These are phyloP conservation scores for Meyerozyma guilliermondii DNA, from an alignment of 1,139 yeast species.

Conservation along the genomic window DNA sequence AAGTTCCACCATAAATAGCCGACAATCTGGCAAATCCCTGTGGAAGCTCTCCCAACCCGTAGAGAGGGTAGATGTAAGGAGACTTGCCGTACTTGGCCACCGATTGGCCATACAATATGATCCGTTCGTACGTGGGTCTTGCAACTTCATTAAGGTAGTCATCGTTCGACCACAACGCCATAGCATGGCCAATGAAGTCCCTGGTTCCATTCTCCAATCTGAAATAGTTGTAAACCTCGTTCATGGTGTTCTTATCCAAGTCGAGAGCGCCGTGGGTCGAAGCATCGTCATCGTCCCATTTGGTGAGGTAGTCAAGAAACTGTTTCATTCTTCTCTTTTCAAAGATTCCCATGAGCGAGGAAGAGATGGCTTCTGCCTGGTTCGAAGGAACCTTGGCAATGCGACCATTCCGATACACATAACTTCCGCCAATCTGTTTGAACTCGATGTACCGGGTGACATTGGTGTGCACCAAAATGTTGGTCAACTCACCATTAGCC, in stretches of 20 bases:
- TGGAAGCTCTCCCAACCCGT: conserved; percentile 96
- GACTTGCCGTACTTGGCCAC: conserved; percentile 95
- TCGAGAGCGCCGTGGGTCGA: conserved; percentile 84
- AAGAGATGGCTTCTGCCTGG: conserved; percentile 84
- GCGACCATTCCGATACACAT: conserved; percentile 85
- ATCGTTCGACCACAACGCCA: conserved; percentile 96
- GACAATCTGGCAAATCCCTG: conserved; percentile 97
- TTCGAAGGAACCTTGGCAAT: conserved; percentile 94
- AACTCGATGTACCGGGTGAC: conserved; percentile 95
- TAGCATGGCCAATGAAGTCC: conserved; percentile 96
- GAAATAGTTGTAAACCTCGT: conserved; percentile 81
- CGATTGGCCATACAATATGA: conserved; percentile 78
- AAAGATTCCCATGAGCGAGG: conserved; percentile 92
- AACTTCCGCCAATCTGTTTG: conserved; percentile 92
- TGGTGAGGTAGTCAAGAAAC: conserved; percentile 83
- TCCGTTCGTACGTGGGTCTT: conserved; percentile 85
- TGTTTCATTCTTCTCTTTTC: conserved; percentile 94
- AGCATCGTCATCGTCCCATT: conserved; percentile 71
- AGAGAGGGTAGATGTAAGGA: conserved; percentile 92
- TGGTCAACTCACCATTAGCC: conserved; percentile 97
- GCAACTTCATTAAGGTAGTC: conserved; percentile 87
- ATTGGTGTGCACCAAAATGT: conserved; percentile 89
- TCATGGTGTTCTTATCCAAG: conserved; percentile 86
- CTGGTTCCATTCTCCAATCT: conserved; percentile 92
- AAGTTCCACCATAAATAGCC: conserved; percentile 98